These are phyloP conservation scores for Endocarpon pusillum DNA, from an alignment of 495 filamentous ascomycete species.

Conservation along the genomic window DNA sequence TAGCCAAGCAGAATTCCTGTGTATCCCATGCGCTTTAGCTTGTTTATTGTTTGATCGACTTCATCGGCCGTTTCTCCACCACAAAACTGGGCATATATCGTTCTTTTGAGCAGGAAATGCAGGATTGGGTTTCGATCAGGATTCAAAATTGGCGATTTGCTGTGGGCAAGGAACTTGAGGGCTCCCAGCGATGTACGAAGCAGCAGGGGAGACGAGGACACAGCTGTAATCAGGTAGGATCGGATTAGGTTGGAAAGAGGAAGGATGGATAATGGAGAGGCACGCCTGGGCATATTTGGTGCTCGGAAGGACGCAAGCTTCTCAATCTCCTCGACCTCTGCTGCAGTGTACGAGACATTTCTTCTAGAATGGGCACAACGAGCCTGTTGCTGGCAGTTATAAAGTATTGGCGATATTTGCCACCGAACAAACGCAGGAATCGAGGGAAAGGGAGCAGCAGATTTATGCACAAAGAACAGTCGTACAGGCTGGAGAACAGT, in stretches of 20 bases:
- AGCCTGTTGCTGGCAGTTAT: too few relatives aligned
- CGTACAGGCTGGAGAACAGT: too few relatives aligned
- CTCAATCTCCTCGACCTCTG: too few relatives aligned
- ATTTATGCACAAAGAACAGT: too few relatives aligned
- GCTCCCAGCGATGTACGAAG: constrained; percentile 42
- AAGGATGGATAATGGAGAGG: constrained; percentile 43
- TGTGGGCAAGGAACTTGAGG: constrained; percentile 46
- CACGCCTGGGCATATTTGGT: too few relatives aligned
- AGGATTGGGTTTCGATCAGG: constrained; percentile 41
- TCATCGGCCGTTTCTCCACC: constrained; percentile 50
- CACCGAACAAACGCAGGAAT: too few relatives aligned
- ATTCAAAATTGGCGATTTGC: constrained; percentile 35
- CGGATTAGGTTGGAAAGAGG: constrained; percentile 52
- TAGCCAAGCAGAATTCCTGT: constrained; percentile 65
- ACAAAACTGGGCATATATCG: constrained; percentile 77
- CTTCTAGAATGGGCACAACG: too few relatives aligned
- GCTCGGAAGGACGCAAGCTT: too few relatives aligned
- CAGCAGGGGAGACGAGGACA: constrained; percentile 57
- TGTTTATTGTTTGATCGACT: constrained; percentile 38
- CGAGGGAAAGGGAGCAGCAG: too few relatives aligned
- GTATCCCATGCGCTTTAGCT: constrained; percentile 49
- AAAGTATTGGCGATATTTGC: too few relatives aligned
- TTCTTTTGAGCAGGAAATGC: constrained; percentile 45
- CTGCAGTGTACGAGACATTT: too few relatives aligned
- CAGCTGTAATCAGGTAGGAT: constrained; percentile 51